phyloP scores from a whole-genome alignment of 305 asterid species.

The Fraxinus sp. region DNA sequence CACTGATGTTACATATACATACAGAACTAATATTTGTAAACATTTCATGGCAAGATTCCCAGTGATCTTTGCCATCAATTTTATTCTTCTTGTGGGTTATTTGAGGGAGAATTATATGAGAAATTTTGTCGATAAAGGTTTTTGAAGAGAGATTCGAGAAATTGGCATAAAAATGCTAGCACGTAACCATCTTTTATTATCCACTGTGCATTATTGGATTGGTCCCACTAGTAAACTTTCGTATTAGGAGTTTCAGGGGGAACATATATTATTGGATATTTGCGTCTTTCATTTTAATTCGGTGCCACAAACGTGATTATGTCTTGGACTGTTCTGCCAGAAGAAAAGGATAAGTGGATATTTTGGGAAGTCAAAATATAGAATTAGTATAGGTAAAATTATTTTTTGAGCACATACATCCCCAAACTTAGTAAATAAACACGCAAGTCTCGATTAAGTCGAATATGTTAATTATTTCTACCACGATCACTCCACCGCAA shows the following conservation, averaged over 20 bases:
- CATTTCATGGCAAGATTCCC: conserved; percentile 25
- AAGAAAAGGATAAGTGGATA: background rate
- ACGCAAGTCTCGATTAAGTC: background rate
- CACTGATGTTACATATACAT: conserved; percentile 33
- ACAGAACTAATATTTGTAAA: conserved; percentile 32
- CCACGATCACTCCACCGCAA: background rate
- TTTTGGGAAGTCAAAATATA: background rate
- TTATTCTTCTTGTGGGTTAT: conserved; percentile 1
- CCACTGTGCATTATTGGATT: conserved; percentile 19
- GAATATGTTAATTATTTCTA: background rate
- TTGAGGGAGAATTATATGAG: background rate
- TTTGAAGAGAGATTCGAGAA: background rate
- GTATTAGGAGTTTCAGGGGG: background rate
- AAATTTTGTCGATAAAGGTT: background rate
- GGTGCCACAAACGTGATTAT: background rate
- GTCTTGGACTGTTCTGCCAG: background rate
- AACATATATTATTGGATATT: conserved; percentile 16
- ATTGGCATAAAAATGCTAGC: conserved; percentile 5
- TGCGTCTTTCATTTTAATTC: conserved; percentile 11
- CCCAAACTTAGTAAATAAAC: background rate
- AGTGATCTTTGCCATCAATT: conserved; percentile 31
- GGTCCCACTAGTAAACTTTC: conserved; percentile 21
- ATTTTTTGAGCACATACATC: background rate
- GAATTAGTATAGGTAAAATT: background rate
- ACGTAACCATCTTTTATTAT: background rate